phyloP scores from a whole-genome alignment of 805 yeast genomes.

The Saccharomycopsis vini region DNA sequence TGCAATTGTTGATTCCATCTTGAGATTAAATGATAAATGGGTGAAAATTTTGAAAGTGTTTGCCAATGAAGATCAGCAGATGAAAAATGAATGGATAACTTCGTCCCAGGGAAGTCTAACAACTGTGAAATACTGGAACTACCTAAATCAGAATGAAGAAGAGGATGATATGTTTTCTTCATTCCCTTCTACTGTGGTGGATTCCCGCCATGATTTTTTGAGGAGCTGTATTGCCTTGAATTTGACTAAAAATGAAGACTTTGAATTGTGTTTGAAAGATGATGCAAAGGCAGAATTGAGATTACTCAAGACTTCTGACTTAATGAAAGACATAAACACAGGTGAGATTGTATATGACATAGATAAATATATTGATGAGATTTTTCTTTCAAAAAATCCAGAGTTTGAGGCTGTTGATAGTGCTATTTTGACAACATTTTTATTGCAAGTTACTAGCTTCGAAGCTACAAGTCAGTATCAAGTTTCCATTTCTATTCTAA shows the following conservation, averaged over 20 bases:
- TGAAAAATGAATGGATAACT: constrained; percentile 23
- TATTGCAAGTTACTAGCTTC: constrained; percentile 37
- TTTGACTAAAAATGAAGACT: constrained; percentile 28
- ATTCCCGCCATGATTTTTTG: constrained; percentile 39
- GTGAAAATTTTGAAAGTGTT: constrained; percentile 24
- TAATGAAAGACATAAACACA: constrained; percentile 27
- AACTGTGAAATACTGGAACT: constrained; percentile 27
- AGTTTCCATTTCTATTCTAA: constrained; percentile 30
- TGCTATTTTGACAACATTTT: constrained; percentile 43
- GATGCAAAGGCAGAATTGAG: constrained; percentile 32
- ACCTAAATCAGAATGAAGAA: constrained; percentile 27
- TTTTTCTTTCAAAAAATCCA: constrained; percentile 33
- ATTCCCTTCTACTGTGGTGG: constrained; percentile 29
- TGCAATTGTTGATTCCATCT: constrained; percentile 20
- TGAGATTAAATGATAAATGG: constrained; percentile 29
- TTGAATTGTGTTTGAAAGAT: constrained; percentile 30
- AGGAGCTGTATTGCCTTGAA: constrained; percentile 34
- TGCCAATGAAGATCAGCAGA: constrained; percentile 17
- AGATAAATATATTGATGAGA: constrained; percentile 23
- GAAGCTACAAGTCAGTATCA: constrained; percentile 39
- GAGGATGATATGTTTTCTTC: constrained; percentile 45
- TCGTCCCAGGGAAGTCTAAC: constrained; percentile 25
- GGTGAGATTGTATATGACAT: constrained; percentile 27
- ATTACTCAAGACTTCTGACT: constrained; percentile 27
- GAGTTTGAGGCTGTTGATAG: constrained; percentile 44